Conservation (phyloP, 2,329 filamentous ascomycete genomes). For the Pseudocercospora macadamiae region DNA sequence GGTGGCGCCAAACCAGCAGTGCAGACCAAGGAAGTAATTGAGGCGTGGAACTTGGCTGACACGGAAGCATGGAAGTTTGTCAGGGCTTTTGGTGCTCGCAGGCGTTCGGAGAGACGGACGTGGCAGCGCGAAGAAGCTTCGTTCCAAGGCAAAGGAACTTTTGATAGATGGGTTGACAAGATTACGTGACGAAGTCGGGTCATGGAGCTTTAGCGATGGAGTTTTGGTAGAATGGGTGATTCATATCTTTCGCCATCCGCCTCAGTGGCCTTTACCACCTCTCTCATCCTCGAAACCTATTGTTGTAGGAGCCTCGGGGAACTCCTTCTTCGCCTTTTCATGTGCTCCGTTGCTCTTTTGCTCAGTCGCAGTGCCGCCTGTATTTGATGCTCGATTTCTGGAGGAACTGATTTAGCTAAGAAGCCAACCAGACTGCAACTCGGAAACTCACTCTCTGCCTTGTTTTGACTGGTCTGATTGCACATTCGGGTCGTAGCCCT, state of each 20-base stretch:
- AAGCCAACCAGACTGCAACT: not conserved
- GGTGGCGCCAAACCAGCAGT: slow-evolving; percentile 17
- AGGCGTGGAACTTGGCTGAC: slow-evolving; percentile 65
- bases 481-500: slow-evolving; percentile 31
- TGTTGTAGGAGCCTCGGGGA: slow-evolving; percentile 51
- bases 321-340: slow-evolving; percentile 50
- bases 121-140: slow-evolving; percentile 73
- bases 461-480: slow-evolving; percentile 24
- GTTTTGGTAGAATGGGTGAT: slow-evolving; percentile 12
- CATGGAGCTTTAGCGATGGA: slow-evolving; percentile 14
- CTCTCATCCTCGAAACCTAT: slow-evolving; percentile 57
- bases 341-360: slow-evolving; percentile 38
- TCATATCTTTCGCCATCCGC: too few relatives aligned
- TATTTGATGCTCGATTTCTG: slow-evolving; percentile 37
- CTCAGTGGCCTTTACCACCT: slow-evolving; percentile 47
- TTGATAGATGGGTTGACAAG: slow-evolving; percentile 42
- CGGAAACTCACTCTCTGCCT: slow-evolving; percentile 27
- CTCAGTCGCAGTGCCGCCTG: slow-evolving; percentile 46
- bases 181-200: slow-evolving; percentile 13
- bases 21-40: slow-evolving; percentile 48
- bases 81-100: slow-evolving; percentile 66
- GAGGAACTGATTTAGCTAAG: not conserved
- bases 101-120: slow-evolving; percentile 63
- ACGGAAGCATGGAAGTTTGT: slow-evolving; percentile 78
- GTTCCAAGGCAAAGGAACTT: slow-evolving; percentile 60